Conservation (phyloP, 192 early-diverging fungal species). For the Coemansia sp. region DNA sequence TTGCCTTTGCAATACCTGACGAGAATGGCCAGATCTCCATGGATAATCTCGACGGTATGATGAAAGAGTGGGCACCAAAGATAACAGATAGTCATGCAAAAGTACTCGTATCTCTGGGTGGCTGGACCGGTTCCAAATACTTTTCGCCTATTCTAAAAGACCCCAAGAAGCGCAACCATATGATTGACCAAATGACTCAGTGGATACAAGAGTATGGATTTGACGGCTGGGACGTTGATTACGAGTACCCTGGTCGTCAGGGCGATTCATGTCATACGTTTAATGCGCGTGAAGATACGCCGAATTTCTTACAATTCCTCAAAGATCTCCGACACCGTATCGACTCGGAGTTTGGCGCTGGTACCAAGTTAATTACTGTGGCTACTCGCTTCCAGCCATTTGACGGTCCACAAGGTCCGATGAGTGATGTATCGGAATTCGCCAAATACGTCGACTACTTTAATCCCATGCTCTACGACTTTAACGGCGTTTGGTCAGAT, state of each 20-base stretch:
- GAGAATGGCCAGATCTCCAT: constrained; percentile 38
- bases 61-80: constrained; percentile 49
- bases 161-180: constrained; percentile 37
- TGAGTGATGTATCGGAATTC: constrained; percentile 62
- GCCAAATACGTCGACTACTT: constrained; percentile 62
- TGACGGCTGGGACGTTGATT: constrained; percentile 79
- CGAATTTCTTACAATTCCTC: constrained; percentile 64
- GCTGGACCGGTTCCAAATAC: constrained; percentile 67
- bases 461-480: constrained; percentile 73
- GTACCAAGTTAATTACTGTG: constrained; percentile 60
- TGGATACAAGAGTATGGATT: constrained; percentile 58
- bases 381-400: constrained; percentile 67
- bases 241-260: constrained; percentile 67
- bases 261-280: constrained; percentile 51
- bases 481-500: constrained; percentile 61
- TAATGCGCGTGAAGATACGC: constrained; percentile 57
- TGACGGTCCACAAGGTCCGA: constrained; percentile 52
- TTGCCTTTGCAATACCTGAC: constrained; percentile 62
- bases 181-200: constrained; percentile 57
- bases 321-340: constrained; percentile 59
- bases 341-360: constrained; percentile 40
- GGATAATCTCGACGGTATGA: constrained; percentile 31
- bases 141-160: constrained; percentile 59
- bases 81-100: constrained; percentile 56
- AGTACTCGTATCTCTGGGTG: constrained; percentile 66